Evolutionary conservation across 2,329 filamentous ascomycete species (phyloP).

Genomic region (Ciborinia camelliae): DNA sequence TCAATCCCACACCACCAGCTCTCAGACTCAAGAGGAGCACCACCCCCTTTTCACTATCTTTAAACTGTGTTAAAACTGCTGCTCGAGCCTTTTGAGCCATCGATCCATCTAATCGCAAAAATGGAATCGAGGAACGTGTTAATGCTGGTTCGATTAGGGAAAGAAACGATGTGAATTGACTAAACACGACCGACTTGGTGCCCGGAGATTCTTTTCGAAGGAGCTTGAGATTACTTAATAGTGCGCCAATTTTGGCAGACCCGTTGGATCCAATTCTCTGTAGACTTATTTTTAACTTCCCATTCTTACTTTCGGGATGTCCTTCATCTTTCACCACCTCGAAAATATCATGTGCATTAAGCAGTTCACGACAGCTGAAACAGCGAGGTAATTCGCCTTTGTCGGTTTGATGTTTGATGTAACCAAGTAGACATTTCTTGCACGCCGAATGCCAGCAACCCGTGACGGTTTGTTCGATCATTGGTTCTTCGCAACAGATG

Average conservation of each 20-base stretch:
- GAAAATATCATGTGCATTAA: constrained; percentile 83
- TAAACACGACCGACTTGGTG: constrained; percentile 90
- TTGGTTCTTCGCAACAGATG: constrained; percentile 91
- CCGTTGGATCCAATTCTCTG: constrained; percentile 63
- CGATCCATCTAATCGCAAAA: constrained; percentile 85
- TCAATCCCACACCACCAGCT: constrained; percentile 90
- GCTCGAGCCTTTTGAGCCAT: constrained; percentile 85
- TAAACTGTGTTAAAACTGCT: constrained; percentile 72
- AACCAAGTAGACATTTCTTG: constrained; percentile 86
- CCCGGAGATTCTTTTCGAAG: constrained; percentile 62
- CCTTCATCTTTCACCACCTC: constrained; percentile 82
- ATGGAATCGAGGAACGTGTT: constrained; percentile 64
- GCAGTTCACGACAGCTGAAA: constrained; percentile 82
- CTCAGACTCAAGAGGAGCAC: constrained; percentile 81
- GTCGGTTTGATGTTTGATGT: constrained; percentile 81
- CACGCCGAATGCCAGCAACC: constrained; percentile 98
- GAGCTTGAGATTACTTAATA: constrained; percentile 70
- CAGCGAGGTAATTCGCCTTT: constrained; percentile 75
- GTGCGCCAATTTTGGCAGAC: constrained; percentile 81
- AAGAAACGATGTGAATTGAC: constrained; percentile 95
- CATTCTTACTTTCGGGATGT: constrained; percentile 45
- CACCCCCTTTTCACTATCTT: constrained; percentile 56
- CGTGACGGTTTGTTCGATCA: constrained; percentile 91
- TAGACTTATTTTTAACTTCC: constrained; percentile 54
- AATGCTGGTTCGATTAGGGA: constrained; percentile 85